Base-by-base conservation (phyloP, 352 stramenopile species). In the Phytophthora meadii region DNA sequence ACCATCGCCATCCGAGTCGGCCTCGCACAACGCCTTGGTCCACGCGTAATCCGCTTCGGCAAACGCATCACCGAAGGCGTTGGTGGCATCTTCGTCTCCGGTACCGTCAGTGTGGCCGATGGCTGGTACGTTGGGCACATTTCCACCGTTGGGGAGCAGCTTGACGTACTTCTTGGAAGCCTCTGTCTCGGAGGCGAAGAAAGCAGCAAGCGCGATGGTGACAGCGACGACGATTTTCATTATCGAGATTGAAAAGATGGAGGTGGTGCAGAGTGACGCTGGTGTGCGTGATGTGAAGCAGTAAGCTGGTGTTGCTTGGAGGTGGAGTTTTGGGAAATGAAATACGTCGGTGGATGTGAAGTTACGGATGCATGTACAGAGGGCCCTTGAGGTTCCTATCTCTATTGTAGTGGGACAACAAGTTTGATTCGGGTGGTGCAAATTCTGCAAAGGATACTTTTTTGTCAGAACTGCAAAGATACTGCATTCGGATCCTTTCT, bases 1-100 rank as follows among this genome's bases (percentile, higher is more conserved):
- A 8, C 87, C 87, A 57, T 94, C 87, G 25, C 80, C 77, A 37
- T 94, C 84, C 32, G 64, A 28, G 49, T 74, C 65, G 17, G 51
- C 46, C 51, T 70, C 27, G 27, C 66, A 70, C 24, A 74, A 27
- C 46, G 25, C 12, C 37, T 42, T 42, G 4, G 14, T 42, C 15
- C 37, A 41, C 36, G 37, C 46, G 5, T 65, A 46, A 28, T 53
- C 54, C 0, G 49, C 53, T 12, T 36, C 36, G 22, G 42, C 41
- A 28, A 72, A 76, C n/a, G 42, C 68, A n/a, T 68, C 25, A 36
- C 68, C 62, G 50, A 76, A 76, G 7, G 61, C 28, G 40, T 89
- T 90, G 24, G 57, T 65, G 46, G 53, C 25, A 1, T 45, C 34
- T 3, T 27, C 11, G 1, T 51, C 42, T 14, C 61, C 73, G 3